Evolutionary conservation across 768 basidiomycete genomes (phyloP).

Genomic region (Termitomyces sp.): DNA sequence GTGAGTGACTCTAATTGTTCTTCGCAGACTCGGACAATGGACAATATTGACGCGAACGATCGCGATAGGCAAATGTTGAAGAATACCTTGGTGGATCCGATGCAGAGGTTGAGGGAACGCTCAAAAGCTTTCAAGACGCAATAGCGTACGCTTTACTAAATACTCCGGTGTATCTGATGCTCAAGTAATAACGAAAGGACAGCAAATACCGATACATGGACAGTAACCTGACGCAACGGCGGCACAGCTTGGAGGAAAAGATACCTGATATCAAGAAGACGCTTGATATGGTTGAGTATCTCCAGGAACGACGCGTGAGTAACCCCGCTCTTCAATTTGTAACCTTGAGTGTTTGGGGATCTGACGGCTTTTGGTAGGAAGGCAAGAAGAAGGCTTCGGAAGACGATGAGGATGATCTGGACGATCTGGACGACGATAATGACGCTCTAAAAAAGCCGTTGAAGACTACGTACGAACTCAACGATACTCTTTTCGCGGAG

Average conservation of each 20-base stretch:
- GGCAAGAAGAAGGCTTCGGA: constrained; percentile 49
- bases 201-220: constrained; percentile 99
- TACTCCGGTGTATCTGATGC: constrained; percentile 14
- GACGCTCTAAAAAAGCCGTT: constrained; percentile 51
- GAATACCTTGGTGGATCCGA: constrained; percentile 81
- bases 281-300: constrained; percentile 81
- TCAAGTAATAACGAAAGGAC: constrained; percentile 37
- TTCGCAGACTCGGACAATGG: too few species aligned
- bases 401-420: constrained; percentile 32
- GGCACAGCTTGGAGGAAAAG: constrained; percentile 83
- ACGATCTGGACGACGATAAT: constrained; percentile 45
- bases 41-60: constrained; percentile 7
- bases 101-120: constrained; percentile 71
- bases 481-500: constrained; percentile 93
- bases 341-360: neutral
- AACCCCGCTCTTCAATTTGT: neutral
- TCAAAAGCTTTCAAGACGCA: constrained; percentile 87
- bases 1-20: too few species aligned
- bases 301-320: constrained; percentile 70
- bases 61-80: constrained; percentile 75
- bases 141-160: constrained; percentile 69
- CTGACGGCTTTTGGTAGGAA: constrained; percentile 42
- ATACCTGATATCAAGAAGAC: constrained; percentile 96
- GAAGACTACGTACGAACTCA: constrained; percentile 89
- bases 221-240: constrained; percentile 72